Evolutionary conservation across 495 filamentous ascomycete genomes (phyloP), one percentile per base, ranked within the genome.

Genomic region (Chaetomidium leptoderma): DNA sequence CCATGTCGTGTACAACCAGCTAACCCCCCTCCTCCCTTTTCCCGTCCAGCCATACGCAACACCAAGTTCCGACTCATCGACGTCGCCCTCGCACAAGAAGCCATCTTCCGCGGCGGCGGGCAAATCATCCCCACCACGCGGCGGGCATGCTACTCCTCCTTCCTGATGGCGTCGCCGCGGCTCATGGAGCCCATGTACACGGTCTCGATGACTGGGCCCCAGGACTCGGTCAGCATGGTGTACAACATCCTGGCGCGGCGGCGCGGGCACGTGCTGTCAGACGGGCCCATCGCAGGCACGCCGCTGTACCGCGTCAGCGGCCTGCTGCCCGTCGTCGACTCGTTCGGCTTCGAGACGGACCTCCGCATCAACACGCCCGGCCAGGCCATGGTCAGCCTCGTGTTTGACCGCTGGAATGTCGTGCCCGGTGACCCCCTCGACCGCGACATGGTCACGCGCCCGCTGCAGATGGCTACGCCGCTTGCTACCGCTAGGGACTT

Each of bases 301-400:
- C 92, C 90, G n/a, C 80, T 98, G 13, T 97, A 97, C 74, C 83
- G 85, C 13, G 91, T 97, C 29, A 86, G 82, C 56, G 93, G 93
- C 2, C 78, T 96, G 24, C 87, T 98, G 47, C 93, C 93, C 1
- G 93, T 98, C 33, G 95, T 98, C 64, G 93, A 98, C 74, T 88
- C 83, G 11, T 98, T 98, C 67, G 93, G 93, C 7, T 97, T 98
- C 71, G 93, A 98, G 74, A 97, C 93, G 3, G 93, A 98, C 74
- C 79, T 97, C 40, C 77, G 93, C 37, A 97, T 97, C 64, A 91
- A 96, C 68, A 97, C 95, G 0, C 91, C 96, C 70, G 92, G 93
- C 39, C 88, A 92, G 68, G 89, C 90, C 30, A 88, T 89, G 69
- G 83, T 96, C 47, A 91, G 84, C 63, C 78, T 97, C n/a, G 89